Evolutionary conservation across 495 filamentous ascomycete genomes (phyloP), one percentile per base, ranked within the genome.

Genomic region (Aspergillus affinis): DNA sequence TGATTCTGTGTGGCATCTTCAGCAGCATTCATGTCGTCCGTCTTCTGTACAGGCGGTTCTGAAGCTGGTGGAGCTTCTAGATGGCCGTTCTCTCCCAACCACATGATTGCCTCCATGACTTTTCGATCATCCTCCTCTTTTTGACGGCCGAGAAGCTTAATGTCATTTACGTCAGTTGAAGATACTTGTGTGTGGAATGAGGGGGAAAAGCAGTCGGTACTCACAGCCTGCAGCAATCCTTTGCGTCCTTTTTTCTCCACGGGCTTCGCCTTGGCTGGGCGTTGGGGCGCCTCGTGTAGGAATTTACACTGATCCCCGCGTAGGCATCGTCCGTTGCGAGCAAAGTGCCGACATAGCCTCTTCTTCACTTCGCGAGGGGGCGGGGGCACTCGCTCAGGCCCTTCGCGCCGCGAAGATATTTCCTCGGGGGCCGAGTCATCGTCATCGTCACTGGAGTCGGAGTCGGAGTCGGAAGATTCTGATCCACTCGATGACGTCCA

Each of bases 141-240:
- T 59, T 82, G 77, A 41, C 72, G 79, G 44, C 77, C 77, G 48
- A 81, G 65, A 48, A 83, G 69, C 80, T 82, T n/a, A 23, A 59
- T 32, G n/a, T 26, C 12, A 26, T 15, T 49, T 67, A 54, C 68
- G 64, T 65, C 57, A 61, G 61, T 45, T 23, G 21, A 30, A 19
- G n/a, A 44, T 5, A 9, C 8, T 10, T 48, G 32, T 27, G 13
- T 53, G 21, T n/a, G 15, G 23, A n/a, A 29, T 46, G 46, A 44
- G 41, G 46, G 47, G 41, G 26, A 52, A 20, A 17, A 53, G 48
- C 61, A 18, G 21, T 46, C 36, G 55, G 47, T n/a, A 75, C 80
- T 69, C 65, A 84, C 82, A 57, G 78, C 72, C 58, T 83, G 79
- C 49, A 79, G 76, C 27, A 84, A 71, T 48, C 81, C 76, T 65